phyloP scores from a whole-genome alignment of 768 basidiomycete species.

The Chalciporus sphaerocephalus region DNA sequence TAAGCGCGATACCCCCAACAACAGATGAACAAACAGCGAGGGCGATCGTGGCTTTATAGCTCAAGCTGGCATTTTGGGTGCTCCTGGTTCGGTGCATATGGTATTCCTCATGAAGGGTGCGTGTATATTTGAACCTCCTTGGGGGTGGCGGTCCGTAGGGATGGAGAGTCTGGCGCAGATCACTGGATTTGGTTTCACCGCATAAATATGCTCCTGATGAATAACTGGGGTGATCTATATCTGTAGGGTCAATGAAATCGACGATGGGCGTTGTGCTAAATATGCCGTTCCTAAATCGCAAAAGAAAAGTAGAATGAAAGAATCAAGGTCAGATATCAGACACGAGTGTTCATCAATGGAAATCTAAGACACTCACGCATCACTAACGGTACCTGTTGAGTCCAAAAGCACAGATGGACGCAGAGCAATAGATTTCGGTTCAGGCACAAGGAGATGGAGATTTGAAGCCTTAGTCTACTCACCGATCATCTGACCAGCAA shows the following conservation, averaged over 20 bases:
- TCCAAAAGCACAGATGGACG: not conserved
- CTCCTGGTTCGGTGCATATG: slow-evolving; percentile 6
- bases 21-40: slow-evolving; percentile 23
- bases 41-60: slow-evolving; percentile 4
- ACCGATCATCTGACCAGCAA: slow-evolving; percentile 26
- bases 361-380: slow-evolving; percentile 37
- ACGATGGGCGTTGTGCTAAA: slow-evolving; percentile 21
- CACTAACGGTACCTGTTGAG: slow-evolving; percentile 35
- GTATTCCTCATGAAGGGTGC: not conserved
- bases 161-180: not conserved
- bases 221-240: slow-evolving; percentile 1
- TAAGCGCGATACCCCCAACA: slow-evolving; percentile 19
- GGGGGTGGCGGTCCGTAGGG: not conserved
- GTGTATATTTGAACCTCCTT: not conserved
- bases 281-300: slow-evolving; percentile 35
- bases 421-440: not conserved
- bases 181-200: slow-evolving; percentile 1
- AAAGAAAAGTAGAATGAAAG: slow-evolving; percentile 2
- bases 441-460: not conserved
- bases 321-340: slow-evolving; percentile 1
- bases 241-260: not conserved
- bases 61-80: not conserved
- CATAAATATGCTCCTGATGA: slow-evolving; percentile 6
- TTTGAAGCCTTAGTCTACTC: slow-evolving; percentile 34
- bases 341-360: not conserved